These are phyloP conservation scores for Malassezia globosa DNA, from an alignment of 1,284 basidiomycete species.

Conservation along the genomic window DNA sequence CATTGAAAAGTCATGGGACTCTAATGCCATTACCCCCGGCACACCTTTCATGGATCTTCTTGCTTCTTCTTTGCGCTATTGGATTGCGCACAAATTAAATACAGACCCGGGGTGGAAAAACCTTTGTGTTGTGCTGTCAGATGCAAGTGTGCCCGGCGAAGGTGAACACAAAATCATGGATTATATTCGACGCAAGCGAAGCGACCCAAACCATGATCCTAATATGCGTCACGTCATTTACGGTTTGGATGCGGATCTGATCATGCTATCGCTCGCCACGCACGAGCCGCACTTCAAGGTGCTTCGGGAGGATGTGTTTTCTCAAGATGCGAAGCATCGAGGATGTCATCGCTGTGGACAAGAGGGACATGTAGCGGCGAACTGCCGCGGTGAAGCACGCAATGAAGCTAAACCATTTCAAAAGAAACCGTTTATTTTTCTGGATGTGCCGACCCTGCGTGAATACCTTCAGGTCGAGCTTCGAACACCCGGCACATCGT, in stretches of 20 bases:
- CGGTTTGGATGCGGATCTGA: conserved; percentile 94
- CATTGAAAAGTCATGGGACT: conserved; percentile 84
- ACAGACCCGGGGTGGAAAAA: conserved; percentile 85
- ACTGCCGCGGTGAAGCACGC: conserved; percentile 56
- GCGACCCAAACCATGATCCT: conserved; percentile 75
- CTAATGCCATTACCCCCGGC: conserved; percentile 92
- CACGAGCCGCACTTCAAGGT: conserved; percentile 97
- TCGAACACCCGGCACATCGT: conserved; percentile 63
- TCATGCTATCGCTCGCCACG: conserved; percentile 95
- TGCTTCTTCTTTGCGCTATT: conserved; percentile 78
- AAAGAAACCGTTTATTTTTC: conserved; percentile 98
- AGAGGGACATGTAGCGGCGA: conserved; percentile 82
- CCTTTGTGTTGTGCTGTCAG: conserved; percentile 79
- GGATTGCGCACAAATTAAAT: conserved; percentile 92
- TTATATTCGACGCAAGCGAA: conserved; percentile 80
- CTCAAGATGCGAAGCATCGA: conserved; percentile 55
- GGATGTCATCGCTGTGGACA: conserved; percentile 80
- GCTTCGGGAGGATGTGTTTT: conserved; percentile 93
- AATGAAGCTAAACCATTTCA: conserved; percentile 13
- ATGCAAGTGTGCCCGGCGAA: conserved; percentile 92
- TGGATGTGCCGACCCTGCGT: conserved; percentile 85
- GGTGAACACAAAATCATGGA: conserved; percentile 99
- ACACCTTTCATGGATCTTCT: conserved; percentile 97
- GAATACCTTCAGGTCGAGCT: conserved; percentile 97
- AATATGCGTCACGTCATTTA: conserved; percentile 97